Percentiles rank a stretch among this genome's conserved stretches.
These are phyloP conservation scores for Cryptococcus deneoformans DNA, from an alignment of 1,284 basidiomycete species.

Conservation along the genomic window DNA sequence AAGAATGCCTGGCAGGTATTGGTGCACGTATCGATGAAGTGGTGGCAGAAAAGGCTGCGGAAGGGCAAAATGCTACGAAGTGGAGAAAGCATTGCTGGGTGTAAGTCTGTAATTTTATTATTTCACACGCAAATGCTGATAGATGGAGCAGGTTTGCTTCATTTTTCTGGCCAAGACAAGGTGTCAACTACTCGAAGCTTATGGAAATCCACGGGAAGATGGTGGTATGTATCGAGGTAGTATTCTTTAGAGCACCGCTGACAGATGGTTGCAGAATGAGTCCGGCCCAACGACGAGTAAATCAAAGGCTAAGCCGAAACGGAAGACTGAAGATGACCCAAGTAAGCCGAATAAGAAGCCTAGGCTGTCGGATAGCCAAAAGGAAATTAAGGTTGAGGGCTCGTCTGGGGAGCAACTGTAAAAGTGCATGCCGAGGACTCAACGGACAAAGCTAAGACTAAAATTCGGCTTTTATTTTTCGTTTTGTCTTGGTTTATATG, in stretches of 20 bases:
- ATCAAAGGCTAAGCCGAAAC: conserved; percentile 25
- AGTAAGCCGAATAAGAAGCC: conserved; percentile 32
- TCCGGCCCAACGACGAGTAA: conserved; percentile 20
- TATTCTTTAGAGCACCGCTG: background rate
- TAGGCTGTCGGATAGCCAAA: conserved; percentile 6
- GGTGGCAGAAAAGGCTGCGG: conserved; percentile 68
- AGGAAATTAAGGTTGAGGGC: conserved; percentile 10
- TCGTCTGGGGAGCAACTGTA: no score
- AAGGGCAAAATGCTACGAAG: conserved; percentile 73
- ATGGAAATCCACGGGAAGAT: conserved; percentile 93
- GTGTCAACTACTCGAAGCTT: conserved; percentile 80
- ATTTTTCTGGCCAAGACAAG: conserved; percentile 94
- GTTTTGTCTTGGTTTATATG: no score
- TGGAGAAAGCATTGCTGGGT: conserved; percentile 97
- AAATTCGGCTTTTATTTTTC: no score
- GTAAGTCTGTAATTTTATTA: conserved; percentile 55
- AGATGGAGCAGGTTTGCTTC: conserved; percentile 69
- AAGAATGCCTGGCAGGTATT: conserved; percentile 92
- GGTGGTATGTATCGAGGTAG: conserved; percentile 54
- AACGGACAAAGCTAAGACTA: no score
- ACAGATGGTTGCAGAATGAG: conserved; percentile 1
- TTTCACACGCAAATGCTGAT: background rate
- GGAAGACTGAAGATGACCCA: conserved; percentile 27
- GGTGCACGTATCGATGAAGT: conserved; percentile 88
- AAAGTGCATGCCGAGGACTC: no score